Evolutionary conservation across 257 asterid genomes (phyloP).

Genomic region (Solanum dulcamara): DNA sequence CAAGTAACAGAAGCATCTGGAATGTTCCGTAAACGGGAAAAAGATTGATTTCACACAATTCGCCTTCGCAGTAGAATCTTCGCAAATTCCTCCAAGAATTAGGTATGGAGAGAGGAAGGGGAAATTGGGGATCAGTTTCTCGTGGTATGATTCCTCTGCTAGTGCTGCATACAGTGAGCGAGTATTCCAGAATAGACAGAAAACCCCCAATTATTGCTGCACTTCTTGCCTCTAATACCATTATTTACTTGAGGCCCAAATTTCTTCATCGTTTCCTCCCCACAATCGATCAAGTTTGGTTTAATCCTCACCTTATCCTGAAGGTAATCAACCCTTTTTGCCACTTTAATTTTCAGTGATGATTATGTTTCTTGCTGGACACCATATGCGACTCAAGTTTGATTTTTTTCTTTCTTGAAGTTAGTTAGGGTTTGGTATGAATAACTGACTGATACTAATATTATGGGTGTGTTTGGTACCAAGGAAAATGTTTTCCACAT

Average conservation of each 20-base stretch:
- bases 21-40: not conserved
- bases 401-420: not conserved
- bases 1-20: not conserved
- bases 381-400: not conserved
- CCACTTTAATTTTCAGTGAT: not conserved
- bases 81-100: not conserved
- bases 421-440: not conserved
- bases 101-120: slow-evolving; percentile 37
- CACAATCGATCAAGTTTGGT: slow-evolving; percentile 59
- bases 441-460: not conserved
- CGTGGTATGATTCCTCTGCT: slow-evolving; percentile 65
- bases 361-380: not conserved
- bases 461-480: not conserved
- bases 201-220: slow-evolving; percentile 89
- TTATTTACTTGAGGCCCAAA: slow-evolving; percentile 60
- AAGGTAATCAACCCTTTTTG: slow-evolving; percentile 30
- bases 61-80: not conserved
- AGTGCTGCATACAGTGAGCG: slow-evolving; percentile 51
- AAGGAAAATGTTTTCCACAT: not conserved
- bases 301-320: slow-evolving; percentile 77
- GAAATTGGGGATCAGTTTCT: slow-evolving; percentile 17
- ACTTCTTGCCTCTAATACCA: slow-evolving; percentile 63
- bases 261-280: slow-evolving; percentile 44
- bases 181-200: slow-evolving; percentile 52
- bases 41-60: not conserved